Evolutionary conservation across 192 early-diverging fungal genomes (phyloP).

Genomic region (Funneliformis mosseae): DNA sequence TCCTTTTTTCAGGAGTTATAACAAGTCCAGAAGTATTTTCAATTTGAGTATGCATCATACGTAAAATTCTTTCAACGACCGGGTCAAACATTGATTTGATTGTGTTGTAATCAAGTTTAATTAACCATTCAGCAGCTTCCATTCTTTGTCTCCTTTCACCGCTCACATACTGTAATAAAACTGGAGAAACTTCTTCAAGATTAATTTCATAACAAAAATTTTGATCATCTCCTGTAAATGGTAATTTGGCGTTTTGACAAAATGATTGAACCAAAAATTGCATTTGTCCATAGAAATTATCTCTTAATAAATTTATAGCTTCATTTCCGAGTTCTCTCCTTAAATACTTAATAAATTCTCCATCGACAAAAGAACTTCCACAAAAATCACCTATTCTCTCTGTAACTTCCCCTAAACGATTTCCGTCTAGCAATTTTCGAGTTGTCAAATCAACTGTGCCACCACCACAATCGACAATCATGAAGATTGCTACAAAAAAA

Average conservation of each 20-base stretch:
- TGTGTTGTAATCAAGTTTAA: neutral
- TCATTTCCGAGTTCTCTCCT: neutral
- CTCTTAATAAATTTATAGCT: neutral
- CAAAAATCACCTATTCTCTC: neutral
- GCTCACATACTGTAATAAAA: neutral
- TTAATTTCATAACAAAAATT: neutral
- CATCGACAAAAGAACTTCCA: neutral
- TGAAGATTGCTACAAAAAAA: slow-evolving; percentile 41
- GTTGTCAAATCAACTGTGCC: slow-evolving; percentile 41
- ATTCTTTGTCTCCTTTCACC: neutral
- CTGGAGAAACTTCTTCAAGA: neutral
- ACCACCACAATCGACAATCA: slow-evolving; percentile 62
- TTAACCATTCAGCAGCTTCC: neutral
- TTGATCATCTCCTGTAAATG: neutral
- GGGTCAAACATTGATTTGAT: neutral
- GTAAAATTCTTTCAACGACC: neutral
- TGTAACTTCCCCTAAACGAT: neutral
- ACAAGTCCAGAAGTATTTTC: neutral
- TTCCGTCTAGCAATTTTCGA: neutral
- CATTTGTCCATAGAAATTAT: neutral
- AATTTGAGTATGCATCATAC: neutral
- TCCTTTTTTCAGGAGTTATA: neutral
- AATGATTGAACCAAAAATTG: neutral
- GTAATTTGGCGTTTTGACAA: neutral
- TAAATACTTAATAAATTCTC: neutral